These are phyloP conservation scores for Salvia rosmarinus DNA, from an alignment of 257 asterid species.

Conservation along the genomic window DNA sequence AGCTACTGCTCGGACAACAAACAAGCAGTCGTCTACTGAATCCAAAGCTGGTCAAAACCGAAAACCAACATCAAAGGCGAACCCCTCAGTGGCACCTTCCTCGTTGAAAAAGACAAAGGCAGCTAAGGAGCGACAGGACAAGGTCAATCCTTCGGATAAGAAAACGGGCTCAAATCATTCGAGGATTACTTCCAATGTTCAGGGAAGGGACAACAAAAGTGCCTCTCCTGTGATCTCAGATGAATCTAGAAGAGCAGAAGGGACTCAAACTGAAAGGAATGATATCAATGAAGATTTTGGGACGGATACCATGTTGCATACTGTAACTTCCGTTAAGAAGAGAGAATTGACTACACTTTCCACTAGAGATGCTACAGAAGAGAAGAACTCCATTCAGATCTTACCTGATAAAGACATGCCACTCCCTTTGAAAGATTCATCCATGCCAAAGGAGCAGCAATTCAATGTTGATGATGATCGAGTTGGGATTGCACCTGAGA, in stretches of 20 bases:
- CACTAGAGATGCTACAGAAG: slow-evolving; percentile 31
- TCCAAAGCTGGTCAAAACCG: slow-evolving; percentile 43
- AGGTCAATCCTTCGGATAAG: slow-evolving; percentile 38
- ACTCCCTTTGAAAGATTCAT: slow-evolving; percentile 25
- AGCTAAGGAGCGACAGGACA: slow-evolving; percentile 38
- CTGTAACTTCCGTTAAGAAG: slow-evolving; percentile 48
- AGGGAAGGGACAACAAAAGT: slow-evolving; percentile 19
- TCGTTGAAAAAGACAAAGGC: slow-evolving; percentile 39
- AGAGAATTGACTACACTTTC: slow-evolving; percentile 36
- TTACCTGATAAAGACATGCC: slow-evolving; percentile 18
- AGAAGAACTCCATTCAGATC: slow-evolving; percentile 32
- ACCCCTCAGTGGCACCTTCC: slow-evolving; percentile 20
- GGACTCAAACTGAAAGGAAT: slow-evolving; percentile 18
- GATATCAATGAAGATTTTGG: slow-evolving; percentile 33
- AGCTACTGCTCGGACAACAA: slow-evolving; percentile 61
- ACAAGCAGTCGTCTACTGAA: slow-evolving; percentile 41
- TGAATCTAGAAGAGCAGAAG: slow-evolving; percentile 33
- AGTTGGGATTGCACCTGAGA: slow-evolving; percentile 27
- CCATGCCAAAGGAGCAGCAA: slow-evolving; percentile 28
- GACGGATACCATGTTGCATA: slow-evolving; percentile 46
- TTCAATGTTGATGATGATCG: slow-evolving; percentile 27
- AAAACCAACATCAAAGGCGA: slow-evolving; percentile 43
- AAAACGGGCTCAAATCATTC: slow-evolving; percentile 34
- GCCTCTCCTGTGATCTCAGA: slow-evolving; percentile 21
- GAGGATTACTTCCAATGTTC: slow-evolving; percentile 34